Conservation (phyloP, 345 rosid species). For the Euphorbia lathyris region DNA sequence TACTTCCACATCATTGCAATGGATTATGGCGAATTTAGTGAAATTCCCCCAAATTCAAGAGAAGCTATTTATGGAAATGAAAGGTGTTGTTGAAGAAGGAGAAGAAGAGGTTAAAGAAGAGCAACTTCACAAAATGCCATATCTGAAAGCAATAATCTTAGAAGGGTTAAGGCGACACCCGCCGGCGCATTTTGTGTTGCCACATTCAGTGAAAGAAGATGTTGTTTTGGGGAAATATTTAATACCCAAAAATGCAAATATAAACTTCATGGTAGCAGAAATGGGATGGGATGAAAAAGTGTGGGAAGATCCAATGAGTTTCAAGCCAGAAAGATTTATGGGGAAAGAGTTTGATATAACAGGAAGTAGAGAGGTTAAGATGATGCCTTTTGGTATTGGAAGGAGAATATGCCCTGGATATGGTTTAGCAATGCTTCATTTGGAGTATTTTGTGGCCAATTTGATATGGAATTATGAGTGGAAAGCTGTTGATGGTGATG, state of each 20-base stretch:
- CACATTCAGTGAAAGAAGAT: constrained; percentile 18
- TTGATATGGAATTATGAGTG: constrained; percentile 17
- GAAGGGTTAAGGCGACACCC: constrained; percentile 24
- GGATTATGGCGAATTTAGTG: constrained; percentile 24
- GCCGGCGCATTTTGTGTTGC: constrained; percentile 9
- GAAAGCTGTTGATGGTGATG: constrained; percentile 14
- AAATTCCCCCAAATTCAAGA: constrained; percentile 20
- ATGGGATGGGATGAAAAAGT: constrained; percentile 19
- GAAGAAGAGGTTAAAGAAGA: constrained; percentile 14
- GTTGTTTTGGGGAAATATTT: not conserved
- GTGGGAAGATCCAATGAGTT: constrained; percentile 27
- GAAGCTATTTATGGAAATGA: constrained; percentile 14
- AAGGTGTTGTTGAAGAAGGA: not conserved
- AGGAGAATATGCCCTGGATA: constrained; percentile 22
- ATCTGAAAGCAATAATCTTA: constrained; percentile 14
- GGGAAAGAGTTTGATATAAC: constrained; percentile 6
- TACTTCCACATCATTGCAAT: constrained; percentile 15
- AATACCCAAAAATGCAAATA: constrained; percentile 3
- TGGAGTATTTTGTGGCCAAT: constrained; percentile 24
- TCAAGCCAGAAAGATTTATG: constrained; percentile 24
- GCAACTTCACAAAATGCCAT: constrained; percentile 11
- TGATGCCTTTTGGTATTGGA: constrained; percentile 24
- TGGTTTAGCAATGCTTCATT: constrained; percentile 19
- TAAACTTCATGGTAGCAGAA: constrained; percentile 19
- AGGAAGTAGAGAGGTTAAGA: constrained; percentile 20